A percentile compares a stretch with the other conserved stretches of the same genome.
These are phyloP conservation scores for Fusarium tjaetaba DNA, from an alignment of 2,329 filamentous ascomycete species.

Conservation along the genomic window DNA sequence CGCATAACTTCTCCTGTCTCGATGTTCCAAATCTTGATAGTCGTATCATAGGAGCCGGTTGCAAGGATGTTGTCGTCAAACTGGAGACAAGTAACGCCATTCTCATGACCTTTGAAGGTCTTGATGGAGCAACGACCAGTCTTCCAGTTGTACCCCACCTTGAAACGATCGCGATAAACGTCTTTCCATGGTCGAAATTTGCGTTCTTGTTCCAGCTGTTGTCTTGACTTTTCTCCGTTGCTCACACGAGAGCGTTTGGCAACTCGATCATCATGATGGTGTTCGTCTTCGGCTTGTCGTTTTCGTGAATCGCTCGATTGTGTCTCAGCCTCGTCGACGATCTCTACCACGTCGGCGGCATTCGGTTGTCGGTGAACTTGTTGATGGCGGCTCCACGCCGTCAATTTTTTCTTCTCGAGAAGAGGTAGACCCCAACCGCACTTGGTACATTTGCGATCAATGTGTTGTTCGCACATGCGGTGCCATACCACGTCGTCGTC, in stretches of 20 bases:
- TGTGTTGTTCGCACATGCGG: slow-evolving; percentile 97
- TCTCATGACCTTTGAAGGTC: slow-evolving; percentile 84
- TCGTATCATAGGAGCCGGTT: slow-evolving; percentile 94
- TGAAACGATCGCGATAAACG: slow-evolving; percentile 94
- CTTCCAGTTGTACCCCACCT: slow-evolving; percentile 97
- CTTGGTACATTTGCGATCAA: slow-evolving; percentile 91
- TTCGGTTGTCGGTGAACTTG: slow-evolving; percentile 63
- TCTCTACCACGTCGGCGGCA: slow-evolving; percentile 35
- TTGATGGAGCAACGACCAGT: slow-evolving; percentile 88
- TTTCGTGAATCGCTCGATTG: slow-evolving; percentile 47
- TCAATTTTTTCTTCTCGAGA: slow-evolving; percentile 86
- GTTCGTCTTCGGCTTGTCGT: slow-evolving; percentile 47
- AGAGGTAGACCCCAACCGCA: slow-evolving; percentile 95
- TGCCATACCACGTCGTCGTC: slow-evolving; percentile 98
- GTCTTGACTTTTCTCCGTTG: slow-evolving; percentile 40
- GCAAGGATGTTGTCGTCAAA: slow-evolving; percentile 91
- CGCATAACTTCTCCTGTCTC: slow-evolving; percentile 86
- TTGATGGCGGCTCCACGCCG: slow-evolving; percentile 87
- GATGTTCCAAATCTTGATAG: slow-evolving; percentile 96
- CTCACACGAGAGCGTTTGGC: slow-evolving; percentile 49
- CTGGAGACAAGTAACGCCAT: slow-evolving; percentile 68
- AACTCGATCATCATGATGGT: slow-evolving; percentile 36
- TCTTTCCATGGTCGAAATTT: slow-evolving; percentile 87
- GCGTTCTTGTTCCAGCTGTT: slow-evolving; percentile 55
- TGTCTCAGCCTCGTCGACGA: slow-evolving; percentile 38